Evolutionary conservation across 805 yeast species (phyloP), one percentile per base, ranked within the genome.

Genomic region (Geotrichum ghanense): DNA sequence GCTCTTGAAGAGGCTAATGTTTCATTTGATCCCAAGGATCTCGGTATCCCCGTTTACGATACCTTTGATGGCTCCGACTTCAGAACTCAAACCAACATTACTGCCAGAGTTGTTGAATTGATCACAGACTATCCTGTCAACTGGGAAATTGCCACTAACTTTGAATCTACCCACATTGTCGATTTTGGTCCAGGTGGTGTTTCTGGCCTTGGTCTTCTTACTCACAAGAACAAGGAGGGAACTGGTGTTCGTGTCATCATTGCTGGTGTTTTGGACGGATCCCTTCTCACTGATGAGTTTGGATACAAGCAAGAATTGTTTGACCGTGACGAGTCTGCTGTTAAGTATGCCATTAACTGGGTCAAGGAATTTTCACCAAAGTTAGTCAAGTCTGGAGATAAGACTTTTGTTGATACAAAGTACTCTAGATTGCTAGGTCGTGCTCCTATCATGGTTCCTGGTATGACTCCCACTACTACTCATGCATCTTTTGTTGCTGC

Each of bases 101-200:
- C 78, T 44, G 71, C 73, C 23, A 81, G 96, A 67, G 72, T 86
- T 49, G 81, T 83, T 50, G 78, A 79, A 64, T 82, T 89, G 59
- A 89, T 92, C 65, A 86, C 92, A 45, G 80, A 79, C 60, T 75
- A 86, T 60, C 87, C 95, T 41, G 99, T 92, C 53, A 75, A 85
- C 68, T 92, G 99, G 99, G 97, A 92, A 70, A 55, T 56, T 23
- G 94, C 97, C 24, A 89, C 97, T 31, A 63, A 76, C 54, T 86
- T 85, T 64, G 64, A 75, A 43, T 76, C 92, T 22, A 84, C 97
- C 42, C 98, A 92, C 64, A 77, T 92, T 58, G 66, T 92, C 52
- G 99, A 92, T 69, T 92, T 92, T 58, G 99, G 99, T 64, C 99
- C 98, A 51, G 98, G 99, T 68, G 97, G 97, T 57, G 80, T 86